These are phyloP conservation scores for Rhodotorula sp. DNA, from an alignment of 1,284 basidiomycete genomes.

Conservation along the genomic window DNA sequence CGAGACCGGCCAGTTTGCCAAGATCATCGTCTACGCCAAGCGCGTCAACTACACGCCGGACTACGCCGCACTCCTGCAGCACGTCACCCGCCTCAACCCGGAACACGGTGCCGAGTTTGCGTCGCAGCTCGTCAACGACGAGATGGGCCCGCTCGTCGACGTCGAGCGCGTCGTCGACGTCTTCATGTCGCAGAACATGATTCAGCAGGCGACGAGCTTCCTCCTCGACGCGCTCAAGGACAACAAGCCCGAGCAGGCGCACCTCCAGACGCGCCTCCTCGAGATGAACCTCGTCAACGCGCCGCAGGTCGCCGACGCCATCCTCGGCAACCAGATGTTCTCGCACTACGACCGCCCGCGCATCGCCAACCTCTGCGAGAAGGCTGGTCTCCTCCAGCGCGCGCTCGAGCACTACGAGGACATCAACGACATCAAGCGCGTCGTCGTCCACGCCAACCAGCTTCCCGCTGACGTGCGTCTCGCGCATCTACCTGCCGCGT, in stretches of 20 bases:
- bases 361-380: constrained; percentile 97
- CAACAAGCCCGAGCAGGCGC: constrained; percentile 96
- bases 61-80: constrained; percentile 92
- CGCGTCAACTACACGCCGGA: constrained; percentile 95
- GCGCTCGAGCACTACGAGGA: constrained; percentile 97
- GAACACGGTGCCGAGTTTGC: constrained; percentile 99
- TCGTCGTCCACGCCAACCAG: constrained; percentile 87
- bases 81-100: constrained; percentile 93
- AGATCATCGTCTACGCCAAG: constrained; percentile 97
- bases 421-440: constrained; percentile 94
- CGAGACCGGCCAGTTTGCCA: constrained; percentile 97
- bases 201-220: constrained; percentile 98
- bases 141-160: constrained; percentile 88
- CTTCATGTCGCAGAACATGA: constrained; percentile 99
- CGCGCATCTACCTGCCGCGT: too few relatives aligned
- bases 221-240: constrained; percentile 98
- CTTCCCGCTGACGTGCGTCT: constrained; percentile 75
- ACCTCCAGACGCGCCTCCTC: constrained; percentile 90
- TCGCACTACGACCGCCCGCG: constrained; percentile 94
- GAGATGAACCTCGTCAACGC: constrained; percentile 99
- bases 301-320: constrained; percentile 98
- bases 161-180: constrained; percentile 95
- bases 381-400: constrained; percentile 92
- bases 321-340: constrained; percentile 99
- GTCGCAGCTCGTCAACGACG: constrained; percentile 90